Conservation (phyloP, 129 eudicot species). For the Flaveria ramosissima region DNA sequence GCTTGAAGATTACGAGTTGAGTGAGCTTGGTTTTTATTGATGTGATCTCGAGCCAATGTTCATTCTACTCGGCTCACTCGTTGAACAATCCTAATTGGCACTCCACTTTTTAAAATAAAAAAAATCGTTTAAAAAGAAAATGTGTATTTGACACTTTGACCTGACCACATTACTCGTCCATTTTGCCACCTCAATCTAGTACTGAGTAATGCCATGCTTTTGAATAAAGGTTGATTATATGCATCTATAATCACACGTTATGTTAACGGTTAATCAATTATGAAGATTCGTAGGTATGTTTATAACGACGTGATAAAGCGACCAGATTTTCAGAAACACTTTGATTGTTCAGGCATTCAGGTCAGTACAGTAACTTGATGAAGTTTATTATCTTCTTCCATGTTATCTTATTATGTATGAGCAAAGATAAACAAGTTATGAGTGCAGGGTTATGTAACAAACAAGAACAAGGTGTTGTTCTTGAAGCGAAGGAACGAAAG, state of each 20-base stretch:
- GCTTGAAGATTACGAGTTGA: neutral
- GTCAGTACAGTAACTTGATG: slow-evolving; percentile 24
- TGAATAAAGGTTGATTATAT: too few relatives aligned
- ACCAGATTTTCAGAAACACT: slow-evolving; percentile 47
- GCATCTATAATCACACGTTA: too few relatives aligned
- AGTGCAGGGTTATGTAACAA: slow-evolving; percentile 48
- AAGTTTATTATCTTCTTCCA: neutral
- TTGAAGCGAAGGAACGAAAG: slow-evolving; percentile 36
- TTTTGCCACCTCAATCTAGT: too few relatives aligned
- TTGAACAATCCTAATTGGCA: too few relatives aligned
- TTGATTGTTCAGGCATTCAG: slow-evolving; percentile 55
- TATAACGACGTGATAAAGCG: slow-evolving; percentile 45
- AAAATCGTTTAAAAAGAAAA: too few relatives aligned
- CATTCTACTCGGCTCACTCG: too few relatives aligned
- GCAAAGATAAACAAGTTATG: neutral
- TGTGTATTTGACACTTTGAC: too few relatives aligned
- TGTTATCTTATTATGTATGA: neutral
- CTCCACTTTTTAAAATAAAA: too few relatives aligned
- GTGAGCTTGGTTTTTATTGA: too few relatives aligned
- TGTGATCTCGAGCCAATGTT: too few relatives aligned
- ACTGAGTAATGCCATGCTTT: too few relatives aligned
- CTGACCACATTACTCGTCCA: too few relatives aligned
- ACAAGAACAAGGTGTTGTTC: slow-evolving; percentile 47
- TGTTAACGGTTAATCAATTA: neutral
- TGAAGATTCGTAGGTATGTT: slow-evolving; percentile 50